Percentiles rank a stretch among this genome's conserved stretches.
Conservation (phyloP, 331 rosid species). For the Cydonia oblonga region DNA sequence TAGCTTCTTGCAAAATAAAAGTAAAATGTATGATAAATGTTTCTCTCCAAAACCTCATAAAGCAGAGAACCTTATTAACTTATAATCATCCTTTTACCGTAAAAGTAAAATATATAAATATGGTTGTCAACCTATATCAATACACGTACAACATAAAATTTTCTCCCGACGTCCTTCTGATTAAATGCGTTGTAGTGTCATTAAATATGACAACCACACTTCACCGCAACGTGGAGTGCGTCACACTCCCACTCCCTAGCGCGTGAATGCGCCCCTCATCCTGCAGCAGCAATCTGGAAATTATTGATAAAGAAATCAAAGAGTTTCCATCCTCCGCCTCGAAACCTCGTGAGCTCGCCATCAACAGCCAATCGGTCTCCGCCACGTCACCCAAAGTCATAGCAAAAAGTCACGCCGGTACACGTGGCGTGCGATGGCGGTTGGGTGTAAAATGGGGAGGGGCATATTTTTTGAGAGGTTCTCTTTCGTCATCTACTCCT, state of each 20-base stretch:
- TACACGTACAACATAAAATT: no score
- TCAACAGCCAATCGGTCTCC: fast-evolving
- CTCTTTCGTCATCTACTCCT: conserved; percentile 22
- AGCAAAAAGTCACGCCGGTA: fast-evolving
- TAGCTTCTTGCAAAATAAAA: no score
- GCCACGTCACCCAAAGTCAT: conserved; percentile 10
- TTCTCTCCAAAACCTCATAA: fast-evolving
- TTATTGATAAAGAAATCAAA: neutral
- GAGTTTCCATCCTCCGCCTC: neutral
- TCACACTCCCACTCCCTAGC: conserved; percentile 19
- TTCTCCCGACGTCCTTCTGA: no score
- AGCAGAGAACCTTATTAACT: no score
- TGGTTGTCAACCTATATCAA: neutral
- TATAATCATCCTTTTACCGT: no score
- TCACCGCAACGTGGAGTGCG: conserved; percentile 6
- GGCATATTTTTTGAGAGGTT: conserved; percentile 8
- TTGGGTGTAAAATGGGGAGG: neutral
- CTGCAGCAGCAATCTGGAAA: conserved; percentile 6
- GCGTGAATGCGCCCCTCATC: conserved; percentile 24
- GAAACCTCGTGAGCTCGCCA: no score
- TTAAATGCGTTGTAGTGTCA: conserved; percentile 16
- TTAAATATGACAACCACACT: conserved; percentile 38
- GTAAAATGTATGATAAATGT: no score
- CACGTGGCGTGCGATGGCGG: conserved; percentile 20
- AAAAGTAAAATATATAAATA: no score